These are phyloP conservation scores for Ganoderma boninense DNA, from an alignment of 1,284 basidiomycete genomes.

Conservation along the genomic window DNA sequence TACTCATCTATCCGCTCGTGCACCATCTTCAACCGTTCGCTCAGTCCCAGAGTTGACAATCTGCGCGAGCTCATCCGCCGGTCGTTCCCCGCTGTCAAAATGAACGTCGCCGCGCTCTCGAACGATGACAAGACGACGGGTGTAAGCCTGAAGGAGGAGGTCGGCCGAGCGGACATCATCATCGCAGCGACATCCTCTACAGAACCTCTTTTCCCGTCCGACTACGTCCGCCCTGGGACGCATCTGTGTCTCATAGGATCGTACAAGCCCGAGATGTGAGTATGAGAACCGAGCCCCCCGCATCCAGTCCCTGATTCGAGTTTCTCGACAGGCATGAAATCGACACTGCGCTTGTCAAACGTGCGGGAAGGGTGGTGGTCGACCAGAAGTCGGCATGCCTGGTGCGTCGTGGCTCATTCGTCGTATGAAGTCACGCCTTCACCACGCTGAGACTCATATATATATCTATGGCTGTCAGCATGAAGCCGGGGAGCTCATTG, in stretches of 20 bases:
- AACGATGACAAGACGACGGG: conserved; percentile 14
- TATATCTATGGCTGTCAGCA: conserved; percentile 19
- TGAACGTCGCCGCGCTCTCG: conserved; percentile 34
- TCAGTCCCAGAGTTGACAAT: conserved; percentile 56
- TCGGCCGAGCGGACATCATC: conserved; percentile 62
- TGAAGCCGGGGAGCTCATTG: conserved; percentile 84
- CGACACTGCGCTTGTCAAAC: conserved; percentile 61
- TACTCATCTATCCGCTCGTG: conserved; percentile 64
- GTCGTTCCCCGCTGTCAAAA: conserved; percentile 50
- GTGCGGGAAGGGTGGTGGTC: conserved; percentile 66
- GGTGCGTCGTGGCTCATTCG: conserved; percentile 25
- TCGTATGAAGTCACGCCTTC: background rate
- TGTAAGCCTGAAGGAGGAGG: conserved; percentile 34
- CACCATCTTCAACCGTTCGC: conserved; percentile 70
- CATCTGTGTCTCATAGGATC: conserved; percentile 86
- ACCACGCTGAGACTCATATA: background rate
- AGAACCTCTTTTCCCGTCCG: conserved; percentile 71
- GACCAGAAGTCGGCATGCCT: conserved; percentile 77
- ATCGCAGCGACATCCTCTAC: conserved; percentile 84
- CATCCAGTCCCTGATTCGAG: background rate
- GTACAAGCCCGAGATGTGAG: conserved; percentile 78
- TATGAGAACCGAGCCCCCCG: background rate
- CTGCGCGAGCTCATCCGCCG: conserved; percentile 52
- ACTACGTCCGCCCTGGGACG: conserved; percentile 66
- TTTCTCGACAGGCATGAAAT: conserved; percentile 61